Evolutionary conservation across 139 green algal species (phyloP).

Genomic region (Bryopsis sp.): DNA sequence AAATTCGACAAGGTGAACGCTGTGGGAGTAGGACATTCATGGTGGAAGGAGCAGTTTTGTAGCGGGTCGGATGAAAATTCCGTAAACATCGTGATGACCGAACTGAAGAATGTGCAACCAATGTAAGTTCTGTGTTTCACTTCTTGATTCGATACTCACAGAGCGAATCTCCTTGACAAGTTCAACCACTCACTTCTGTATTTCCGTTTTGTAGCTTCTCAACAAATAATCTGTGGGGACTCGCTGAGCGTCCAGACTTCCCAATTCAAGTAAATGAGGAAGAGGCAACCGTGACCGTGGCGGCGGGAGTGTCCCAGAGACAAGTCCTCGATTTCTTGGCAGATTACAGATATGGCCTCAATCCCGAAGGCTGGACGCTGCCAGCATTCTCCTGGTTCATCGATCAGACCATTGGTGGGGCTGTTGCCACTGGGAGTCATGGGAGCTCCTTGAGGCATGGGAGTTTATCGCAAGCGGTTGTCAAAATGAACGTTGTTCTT

Average conservation of each 20-base stretch:
- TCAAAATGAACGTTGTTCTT: slow-evolving; percentile 37
- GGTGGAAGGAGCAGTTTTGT: slow-evolving; percentile 59
- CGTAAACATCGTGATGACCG: slow-evolving; percentile 55
- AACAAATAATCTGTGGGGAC: not conserved
- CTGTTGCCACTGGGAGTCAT: slow-evolving; percentile 72
- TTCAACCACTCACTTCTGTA: not conserved
- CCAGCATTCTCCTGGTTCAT: slow-evolving; percentile 68
- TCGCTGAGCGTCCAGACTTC: not conserved
- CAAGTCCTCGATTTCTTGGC: slow-evolving; percentile 71
- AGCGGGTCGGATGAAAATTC: slow-evolving; percentile 27
- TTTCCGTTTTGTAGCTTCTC: not conserved
- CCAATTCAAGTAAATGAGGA: slow-evolving; percentile 48
- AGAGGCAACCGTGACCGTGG: slow-evolving; percentile 47
- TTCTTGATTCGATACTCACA: too few relatives aligned
- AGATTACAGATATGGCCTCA: slow-evolving; percentile 47
- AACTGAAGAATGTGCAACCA: slow-evolving; percentile 19
- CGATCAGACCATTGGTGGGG: slow-evolving; percentile 75
- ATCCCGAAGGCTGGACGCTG: slow-evolving; percentile 58
- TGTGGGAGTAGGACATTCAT: slow-evolving; percentile 47
- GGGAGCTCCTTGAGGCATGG: slow-evolving; percentile 52
- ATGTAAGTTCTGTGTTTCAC: not conserved
- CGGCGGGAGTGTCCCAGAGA: slow-evolving; percentile 53
- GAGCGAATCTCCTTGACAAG: too few relatives aligned
- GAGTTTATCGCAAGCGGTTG: slow-evolving; percentile 58
- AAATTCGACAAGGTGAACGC: slow-evolving; percentile 36